Base-by-base conservation (phyloP, 1,284 basidiomycete genomes). In the Boletus sp. region DNA sequence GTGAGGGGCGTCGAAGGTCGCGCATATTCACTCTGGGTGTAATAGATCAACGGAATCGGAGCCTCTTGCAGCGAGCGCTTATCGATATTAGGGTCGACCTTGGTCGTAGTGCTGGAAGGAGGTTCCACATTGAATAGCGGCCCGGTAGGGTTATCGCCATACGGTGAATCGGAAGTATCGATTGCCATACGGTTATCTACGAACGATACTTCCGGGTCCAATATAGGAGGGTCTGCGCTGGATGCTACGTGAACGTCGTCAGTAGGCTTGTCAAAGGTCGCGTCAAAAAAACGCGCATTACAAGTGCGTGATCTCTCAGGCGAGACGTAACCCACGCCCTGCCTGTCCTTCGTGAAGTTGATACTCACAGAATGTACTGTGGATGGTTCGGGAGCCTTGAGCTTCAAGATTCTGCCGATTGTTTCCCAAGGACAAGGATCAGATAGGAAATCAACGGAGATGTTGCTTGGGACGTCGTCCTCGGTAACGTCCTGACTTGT, bases 361-460 rank as follows among this genome's bases (percentile, higher is more conserved):
- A 65, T 32, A 33, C 41, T 23, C 16, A 36, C 20, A 8, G 37
- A 20, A 10, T 39, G 49, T 3, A 17, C 26, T 14, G 36, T 8
- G 8, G 34, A 39, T 34, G 16, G 33, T 29, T 38, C 20, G 2
- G 37, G 27, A 41, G 42, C 35, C 20, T 49, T 13, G 34, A 64
- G 52, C 17, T 54, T 44, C 19, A 64, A 38, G 7, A 68, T 64
- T 29, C 25, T 60, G 23, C 53, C 54, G n/a, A 64, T 67, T 19
- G 64, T 58, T 37, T 59, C 54, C 62, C 62, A 64, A 12, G 62
- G 62, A 39, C 60, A 52, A 10, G 62, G 64, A 42, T 64, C 62
- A 16, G 57, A 53, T 23, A 68, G 47, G 48, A 68, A 52, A 49
- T 64, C 49, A n/a, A 64, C 39, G 17, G 52, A 49, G 22, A 52